Base-by-base conservation (phyloP, 805 yeast genomes). In the Cyberlindnera misumaiensis region DNA sequence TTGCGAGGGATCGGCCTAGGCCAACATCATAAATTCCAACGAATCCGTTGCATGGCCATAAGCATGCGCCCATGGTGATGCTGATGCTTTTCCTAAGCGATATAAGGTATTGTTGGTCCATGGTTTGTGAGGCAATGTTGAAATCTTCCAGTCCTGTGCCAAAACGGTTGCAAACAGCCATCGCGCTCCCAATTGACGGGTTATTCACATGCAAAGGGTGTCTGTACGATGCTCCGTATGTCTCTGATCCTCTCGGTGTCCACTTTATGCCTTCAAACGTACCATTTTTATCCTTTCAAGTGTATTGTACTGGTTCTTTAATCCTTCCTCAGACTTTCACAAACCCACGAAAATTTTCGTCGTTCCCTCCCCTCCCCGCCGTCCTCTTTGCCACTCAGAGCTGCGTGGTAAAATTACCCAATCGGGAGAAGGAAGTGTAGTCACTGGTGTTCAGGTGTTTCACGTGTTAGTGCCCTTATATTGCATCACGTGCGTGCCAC, bases 1-100 rank as follows among this genome's bases (percentile, higher is more conserved):
- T 38, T 32, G 39, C 48, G 36, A 45, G 38, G 38, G 39, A 7
- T 24, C 42, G 15, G 42, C 44, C 48, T 45, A 41, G 33, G n/a
- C 16, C 37, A 22, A 36, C 39, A 40, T 28, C 25, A 13, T 34
- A 17, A 22, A 13, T 15, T 34, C 17, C 30, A 26, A 14, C 17
- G 13, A 17, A 16, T 34, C 31, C n/a, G 8, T 26, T 13, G 18
- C 28, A 10, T 12, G 11, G 16, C n/a, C 12, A 12, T 16, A 16
- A 16, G n/a, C 18, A 10, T 12, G 11, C 13, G 15, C 3, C 13
- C 12, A 22, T 34, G 9, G 22, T 15, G n/a, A n/a, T 18, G 27
- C 29, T 15, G 16, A 12, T 17, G 22, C 25, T 34, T 7, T 17
- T 7, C 11, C 36, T 34, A 34, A 34, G 36, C 36, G 36, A 34